These are phyloP conservation scores for Thecaphora thlaspeos DNA, from an alignment of 1,284 basidiomycete species.

Conservation along the genomic window DNA sequence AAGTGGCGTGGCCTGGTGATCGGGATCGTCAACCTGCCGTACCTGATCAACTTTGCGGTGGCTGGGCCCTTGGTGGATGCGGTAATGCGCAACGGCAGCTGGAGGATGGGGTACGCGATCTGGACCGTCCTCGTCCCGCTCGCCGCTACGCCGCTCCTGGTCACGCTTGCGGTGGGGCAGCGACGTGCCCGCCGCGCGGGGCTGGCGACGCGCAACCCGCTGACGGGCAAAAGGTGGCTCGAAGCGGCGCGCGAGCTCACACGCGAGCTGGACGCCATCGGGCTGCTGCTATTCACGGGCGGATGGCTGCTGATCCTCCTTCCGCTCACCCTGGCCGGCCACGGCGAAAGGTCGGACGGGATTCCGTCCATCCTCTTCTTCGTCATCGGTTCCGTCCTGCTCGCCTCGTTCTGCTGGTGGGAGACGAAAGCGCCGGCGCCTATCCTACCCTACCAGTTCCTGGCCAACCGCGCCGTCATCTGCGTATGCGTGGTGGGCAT, in stretches of 20 bases:
- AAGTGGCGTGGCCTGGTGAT: slow-evolving; percentile 74
- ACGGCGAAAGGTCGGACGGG: slow-evolving; percentile 25
- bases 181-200: slow-evolving; percentile 38
- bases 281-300: slow-evolving; percentile 68
- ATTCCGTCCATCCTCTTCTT: slow-evolving; percentile 30
- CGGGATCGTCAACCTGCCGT: slow-evolving; percentile 65
- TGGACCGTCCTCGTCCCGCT: slow-evolving; percentile 50
- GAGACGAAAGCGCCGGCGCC: slow-evolving; percentile 59
- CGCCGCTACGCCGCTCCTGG: slow-evolving; percentile 47
- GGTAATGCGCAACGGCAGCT: slow-evolving; percentile 63
- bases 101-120: slow-evolving; percentile 76
- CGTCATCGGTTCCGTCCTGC: slow-evolving; percentile 59
- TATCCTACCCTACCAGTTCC: slow-evolving; percentile 59
- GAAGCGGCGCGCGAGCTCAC: slow-evolving; percentile 27
- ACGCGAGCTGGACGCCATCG: slow-evolving; percentile 67
- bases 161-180: slow-evolving; percentile 49
- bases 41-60: slow-evolving; percentile 64
- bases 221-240: slow-evolving; percentile 25
- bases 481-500: slow-evolving; percentile 55
- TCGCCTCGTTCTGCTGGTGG: slow-evolving; percentile 60
- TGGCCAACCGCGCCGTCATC: slow-evolving; percentile 55
- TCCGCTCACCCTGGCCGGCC: slow-evolving; percentile 66
- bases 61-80: slow-evolving; percentile 69
- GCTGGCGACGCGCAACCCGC: slow-evolving; percentile 21
- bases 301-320: slow-evolving; percentile 66